Evolutionary conservation across 345 rosid species (phyloP).

Genomic region (Cardamine chenopodiifolia): DNA sequence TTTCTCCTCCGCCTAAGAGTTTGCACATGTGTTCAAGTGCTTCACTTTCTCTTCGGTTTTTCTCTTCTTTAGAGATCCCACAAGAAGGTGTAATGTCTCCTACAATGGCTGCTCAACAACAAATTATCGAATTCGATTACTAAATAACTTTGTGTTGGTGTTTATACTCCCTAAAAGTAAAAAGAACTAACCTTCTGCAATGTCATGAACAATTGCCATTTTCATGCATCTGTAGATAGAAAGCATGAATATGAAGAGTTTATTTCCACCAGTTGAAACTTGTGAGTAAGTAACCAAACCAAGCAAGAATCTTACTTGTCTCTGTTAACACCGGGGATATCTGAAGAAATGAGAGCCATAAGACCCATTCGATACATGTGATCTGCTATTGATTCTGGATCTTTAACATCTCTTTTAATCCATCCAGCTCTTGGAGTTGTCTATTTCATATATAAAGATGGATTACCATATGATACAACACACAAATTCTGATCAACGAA

Average conservation of each 20-base stretch:
- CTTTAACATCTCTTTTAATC: conserved; percentile 68
- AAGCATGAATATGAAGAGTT: not conserved
- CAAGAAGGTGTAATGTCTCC: conserved; percentile 92
- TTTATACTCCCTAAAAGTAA: not conserved
- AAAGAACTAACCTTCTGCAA: conserved; percentile 74
- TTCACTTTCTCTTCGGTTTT: conserved; percentile 77
- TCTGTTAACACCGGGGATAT: conserved; percentile 79
- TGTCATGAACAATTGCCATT: conserved; percentile 95
- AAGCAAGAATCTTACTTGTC: conserved; percentile 59
- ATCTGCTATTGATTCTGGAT: conserved; percentile 88
- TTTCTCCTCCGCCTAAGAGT: conserved; percentile 76
- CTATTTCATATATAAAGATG: conserved; percentile 40
- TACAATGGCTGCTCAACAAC: conserved; percentile 74
- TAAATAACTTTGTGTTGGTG: not conserved
- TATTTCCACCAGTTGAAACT: not conserved
- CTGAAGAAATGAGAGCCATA: conserved; percentile 79
- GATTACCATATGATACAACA: not conserved
- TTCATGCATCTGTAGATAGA: conserved; percentile 72
- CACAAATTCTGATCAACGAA: not conserved
- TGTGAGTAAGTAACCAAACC: not conserved
- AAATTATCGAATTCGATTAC: not conserved
- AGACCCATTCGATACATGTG: conserved; percentile 98
- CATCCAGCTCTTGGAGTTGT: conserved; percentile 94
- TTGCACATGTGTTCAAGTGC: conserved; percentile 93
- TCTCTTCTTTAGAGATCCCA: conserved; percentile 89